A percentile compares a stretch with the other conserved stretches of the same genome.
phyloP scores from a whole-genome alignment of 2,329 filamentous ascomycete species.

The Ascochyta viciae-villosae region DNA sequence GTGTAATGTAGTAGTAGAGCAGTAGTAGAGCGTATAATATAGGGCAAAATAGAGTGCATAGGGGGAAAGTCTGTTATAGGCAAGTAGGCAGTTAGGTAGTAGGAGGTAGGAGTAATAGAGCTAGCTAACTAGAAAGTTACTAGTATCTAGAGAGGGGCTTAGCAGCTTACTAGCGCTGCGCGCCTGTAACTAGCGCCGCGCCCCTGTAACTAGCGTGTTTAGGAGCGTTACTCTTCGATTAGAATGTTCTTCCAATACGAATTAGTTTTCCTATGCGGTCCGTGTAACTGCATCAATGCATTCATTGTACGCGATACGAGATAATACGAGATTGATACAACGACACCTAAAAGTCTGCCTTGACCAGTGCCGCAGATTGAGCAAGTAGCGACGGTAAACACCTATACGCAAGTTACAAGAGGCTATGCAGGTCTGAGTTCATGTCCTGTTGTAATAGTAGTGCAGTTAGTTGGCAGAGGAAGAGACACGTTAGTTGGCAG shows the following conservation, averaged over 20 bases:
- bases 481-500: not conserved
- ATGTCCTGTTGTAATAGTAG: not conserved
- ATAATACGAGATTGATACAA: constrained; percentile 1
- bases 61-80: too few species aligned
- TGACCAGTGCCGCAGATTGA: not conserved
- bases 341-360: not conserved
- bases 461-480: not conserved
- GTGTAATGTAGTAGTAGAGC: too few species aligned
- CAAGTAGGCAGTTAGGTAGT: too few species aligned
- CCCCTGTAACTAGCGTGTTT: too few species aligned
- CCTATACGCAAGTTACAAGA: not conserved
- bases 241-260: not conserved
- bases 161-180: too few species aligned
- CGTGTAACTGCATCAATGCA: not conserved
- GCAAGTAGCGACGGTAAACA: not conserved
- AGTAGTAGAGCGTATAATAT: too few species aligned
- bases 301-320: constrained; percentile 11
- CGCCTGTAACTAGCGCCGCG: too few species aligned
- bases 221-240: too few species aligned
- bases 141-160: too few species aligned
- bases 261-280: not conserved
- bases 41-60: too few species aligned
- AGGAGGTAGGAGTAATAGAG: too few species aligned
- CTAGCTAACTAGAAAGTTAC: too few species aligned
- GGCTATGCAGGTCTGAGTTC: not conserved